Base-by-base conservation (phyloP, 192 early-diverging fungal genomes). In the Gigaspora rosea region DNA sequence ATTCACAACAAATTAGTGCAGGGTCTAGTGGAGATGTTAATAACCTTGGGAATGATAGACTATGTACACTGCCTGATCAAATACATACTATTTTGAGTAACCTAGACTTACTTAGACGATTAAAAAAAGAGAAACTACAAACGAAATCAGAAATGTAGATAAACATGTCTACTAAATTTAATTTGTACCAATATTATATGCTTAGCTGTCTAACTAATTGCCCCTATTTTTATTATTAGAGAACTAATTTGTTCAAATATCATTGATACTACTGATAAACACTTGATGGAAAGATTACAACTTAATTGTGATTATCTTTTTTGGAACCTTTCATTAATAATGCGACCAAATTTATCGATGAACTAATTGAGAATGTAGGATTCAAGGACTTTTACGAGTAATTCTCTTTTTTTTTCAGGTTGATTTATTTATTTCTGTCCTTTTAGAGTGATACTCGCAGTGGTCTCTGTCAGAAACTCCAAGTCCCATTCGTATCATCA, bases 201-300 rank as follows among this genome's bases (percentile, higher is more conserved):
- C 52, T n/a, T 71, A 52, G 22, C 52, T 69, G 36, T 12, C 41
- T 32, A 56, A 50, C 20, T 52, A 8, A 52, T 70, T 50, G 48
- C 9, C 50, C 0, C n/a, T 22, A 18, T 71, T 71, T 71, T 41
- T 41, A 3, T 1, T 71, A 47, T 13, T 71, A 71, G 69, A 6
- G 69, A 71, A 71, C 69, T 22, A 50, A 71, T 71, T 56, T 71
- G 69, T n/a, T 71, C 69, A 54, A 71, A 71, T n/a, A 71, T 71
- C 15, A 71, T 71, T 1, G 69, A 71, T 35, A 52, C 69, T 0
- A 71, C 69, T 22, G 52, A 71, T 33, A 71, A 56, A 49, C 48
- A 32, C 27, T 71, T 71, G 20, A 71, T 71, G 50, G 22, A 50
- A 32, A 71, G 69, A 52, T 54, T 71, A 3, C 3, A 71, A 71